phyloP scores from a whole-genome alignment of 495 filamentous ascomycete genomes.

The Aspergillus ellipticus region DNA sequence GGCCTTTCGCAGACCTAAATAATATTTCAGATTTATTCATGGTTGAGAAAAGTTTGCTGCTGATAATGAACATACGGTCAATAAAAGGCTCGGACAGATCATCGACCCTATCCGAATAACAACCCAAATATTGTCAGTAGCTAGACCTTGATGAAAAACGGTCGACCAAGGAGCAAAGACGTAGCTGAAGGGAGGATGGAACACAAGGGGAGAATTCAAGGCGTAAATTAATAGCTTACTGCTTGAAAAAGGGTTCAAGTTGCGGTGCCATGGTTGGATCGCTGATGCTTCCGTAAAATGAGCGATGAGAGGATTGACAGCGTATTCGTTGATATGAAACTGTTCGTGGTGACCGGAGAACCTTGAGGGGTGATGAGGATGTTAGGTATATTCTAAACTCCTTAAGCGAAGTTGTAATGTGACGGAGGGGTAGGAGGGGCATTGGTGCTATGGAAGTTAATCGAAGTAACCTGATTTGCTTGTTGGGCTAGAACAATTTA shows the following conservation, averaged over 20 bases:
- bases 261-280: conserved; percentile 74
- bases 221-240: conserved; percentile 47
- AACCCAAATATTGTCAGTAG: conserved; percentile 2
- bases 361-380: conserved; percentile 5
- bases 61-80: conserved; percentile 61
- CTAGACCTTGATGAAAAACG: neutral
- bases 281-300: conserved; percentile 44
- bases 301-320: conserved; percentile 26
- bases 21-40: neutral
- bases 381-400: conserved; percentile 11
- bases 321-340: conserved; percentile 1
- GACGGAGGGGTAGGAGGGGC: conserved; percentile 38
- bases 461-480: conserved; percentile 9
- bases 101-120: conserved; percentile 60
- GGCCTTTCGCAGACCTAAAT: conserved; percentile 70
- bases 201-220: neutral
- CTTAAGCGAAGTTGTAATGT: conserved; percentile 27
- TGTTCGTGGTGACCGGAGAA: neutral
- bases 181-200: neutral
- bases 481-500: conserved; percentile 1
- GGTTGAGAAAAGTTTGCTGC: neutral
- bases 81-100: conserved; percentile 77
- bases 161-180: neutral
- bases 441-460: conserved; percentile 24
- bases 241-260: conserved; percentile 77